These are phyloP conservation scores for Candida endomychidarum DNA, from an alignment of 805 yeast genomes.

Conservation along the genomic window DNA sequence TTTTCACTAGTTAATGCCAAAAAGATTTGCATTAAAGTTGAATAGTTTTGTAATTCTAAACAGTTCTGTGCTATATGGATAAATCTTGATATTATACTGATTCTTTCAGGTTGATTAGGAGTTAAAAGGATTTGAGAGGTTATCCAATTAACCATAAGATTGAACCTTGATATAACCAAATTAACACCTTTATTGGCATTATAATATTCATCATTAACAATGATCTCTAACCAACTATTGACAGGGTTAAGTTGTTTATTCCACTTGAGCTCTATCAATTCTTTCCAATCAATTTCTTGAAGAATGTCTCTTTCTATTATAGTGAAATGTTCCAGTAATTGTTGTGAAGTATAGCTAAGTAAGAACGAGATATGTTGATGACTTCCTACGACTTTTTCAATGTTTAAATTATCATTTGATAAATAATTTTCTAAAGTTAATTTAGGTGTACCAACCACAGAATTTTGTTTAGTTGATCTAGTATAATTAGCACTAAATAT, in stretches of 20 bases:
- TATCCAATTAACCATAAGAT: conserved; percentile 88
- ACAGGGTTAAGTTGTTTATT: conserved; percentile 62
- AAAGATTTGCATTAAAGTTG: conserved; percentile 84
- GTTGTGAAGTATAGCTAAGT: conserved; percentile 63
- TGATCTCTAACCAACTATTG: conserved; percentile 79
- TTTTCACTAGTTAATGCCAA: conserved; percentile 73
- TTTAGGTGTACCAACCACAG: conserved; percentile 22
- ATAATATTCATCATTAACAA: conserved; percentile 53
- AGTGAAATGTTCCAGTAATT: conserved; percentile 80
- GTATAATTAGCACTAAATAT: conserved; percentile 12
- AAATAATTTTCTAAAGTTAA: conserved; percentile 37
- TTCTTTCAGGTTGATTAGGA: conserved; percentile 54
- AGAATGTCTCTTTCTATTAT: conserved; percentile 82
- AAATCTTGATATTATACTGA: conserved; percentile 74
- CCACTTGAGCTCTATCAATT: conserved; percentile 76
- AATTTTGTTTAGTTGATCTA: conserved; percentile 5
- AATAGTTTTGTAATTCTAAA: conserved; percentile 69
- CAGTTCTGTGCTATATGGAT: conserved; percentile 84
- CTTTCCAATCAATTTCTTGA: conserved; percentile 89
- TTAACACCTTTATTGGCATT: conserved; percentile 68
- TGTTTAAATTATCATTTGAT: conserved; percentile 29
- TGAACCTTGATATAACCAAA: conserved; percentile 80
- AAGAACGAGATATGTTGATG: conserved; percentile 79
- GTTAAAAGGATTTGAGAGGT: conserved; percentile 83
- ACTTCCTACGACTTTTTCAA: conserved; percentile 42